Evolutionary conservation across 2,329 filamentous ascomycete genomes (phyloP), one percentile per base, ranked within the genome.

Genomic region (Akanthomyces uredinophilus): DNA sequence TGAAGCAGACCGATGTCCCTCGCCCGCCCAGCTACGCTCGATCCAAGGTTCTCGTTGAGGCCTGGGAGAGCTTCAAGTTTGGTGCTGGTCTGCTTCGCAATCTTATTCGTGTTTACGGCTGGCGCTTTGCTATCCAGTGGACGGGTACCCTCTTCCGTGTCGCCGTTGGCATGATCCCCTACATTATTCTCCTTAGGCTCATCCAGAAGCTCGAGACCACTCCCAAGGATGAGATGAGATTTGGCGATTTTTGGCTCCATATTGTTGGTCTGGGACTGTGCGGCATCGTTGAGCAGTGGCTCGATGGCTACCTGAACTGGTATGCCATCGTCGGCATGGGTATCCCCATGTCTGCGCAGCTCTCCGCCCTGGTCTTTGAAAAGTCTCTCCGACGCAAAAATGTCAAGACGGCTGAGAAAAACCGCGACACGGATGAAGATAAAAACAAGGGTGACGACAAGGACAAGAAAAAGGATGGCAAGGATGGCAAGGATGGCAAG

Each of bases 311-410:
- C 78, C 72, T 89, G 18, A 87, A 83, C 67, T 92, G 88, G 87
- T 75, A 88, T 53, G 84, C 84, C 0, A 87, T 83, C 72, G 80
- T 83, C 1, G 81, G 85, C 57, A 71, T 93, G 13, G 81, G 81
- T 51, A 79, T 91, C 27, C 87, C 89, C 0, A 77, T 93, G 18
- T 85, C 88, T 57, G 82, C 86, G 32, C 87, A 92, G 68, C 76
- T 95, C 2, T 86, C 88, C 1, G 83, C 88, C 0, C 79, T 92
- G 8, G 83, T 94, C 18, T 94, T 93, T 67, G 83, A 87, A 64
- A 95, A 95, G 72, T 84, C 89, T 0, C 85, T 92, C 79, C 82
- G 87, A 49, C 83, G 87, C 54, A 94, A 94, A 71, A 90, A 93
- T 71, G 84, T 90, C 46, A 91, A 92, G 70, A 82, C 84, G 13